Evolutionary conservation across 2,329 filamentous ascomycete species (phyloP), one percentile per base, ranked within the genome.

Genomic region (Ophiostoma triangulosporum): DNA sequence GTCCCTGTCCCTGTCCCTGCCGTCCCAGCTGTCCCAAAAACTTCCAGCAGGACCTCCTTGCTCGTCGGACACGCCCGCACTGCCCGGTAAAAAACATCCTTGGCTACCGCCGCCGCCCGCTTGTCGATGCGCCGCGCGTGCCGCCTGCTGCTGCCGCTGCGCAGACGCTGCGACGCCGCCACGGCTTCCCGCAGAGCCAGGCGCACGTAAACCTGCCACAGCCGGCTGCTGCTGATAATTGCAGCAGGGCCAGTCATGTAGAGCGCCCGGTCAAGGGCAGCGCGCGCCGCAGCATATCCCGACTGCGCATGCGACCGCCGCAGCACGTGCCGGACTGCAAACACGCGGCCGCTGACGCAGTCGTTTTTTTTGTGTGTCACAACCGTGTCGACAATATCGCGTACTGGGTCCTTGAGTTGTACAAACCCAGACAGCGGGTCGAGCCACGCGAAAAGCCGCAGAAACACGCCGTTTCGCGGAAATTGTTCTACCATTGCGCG

Each of bases 381-480:
- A 62, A 74, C 74, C 63, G 74, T 72, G 20, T 74, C 67, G 11
- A 90, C 69, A 8, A 86, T 68, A 6, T 76, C 72, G n/a, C 86
- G 80, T 20, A 94, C 78, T 17, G 87, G 84, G 60, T 94, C 86
- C 57, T 88, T 78, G 24, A 83, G 77, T 43, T 88, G 78, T 7
- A 46, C 43, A 46, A 46, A 83, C 78, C 6, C 56, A 46, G n/a
- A 59, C 45, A 15, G 56, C 57, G 43, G 58, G 63, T 91, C 83
- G 57, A 86, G 82, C 72, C 83, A 86, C n/a, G 81, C 76, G 58
- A 84, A 84, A 0, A 93, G 69, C 1, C 77, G 72, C 1, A 94
- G 73, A 57, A 96, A 83, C 6, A 88, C 73, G 1, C 81, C 86
- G 68, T 95, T 96, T 49, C 73, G 72, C 0, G 89, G 88, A 64